Conservation (phyloP, 2,329 filamentous ascomycete species). For the Mycogone perniciosa region DNA sequence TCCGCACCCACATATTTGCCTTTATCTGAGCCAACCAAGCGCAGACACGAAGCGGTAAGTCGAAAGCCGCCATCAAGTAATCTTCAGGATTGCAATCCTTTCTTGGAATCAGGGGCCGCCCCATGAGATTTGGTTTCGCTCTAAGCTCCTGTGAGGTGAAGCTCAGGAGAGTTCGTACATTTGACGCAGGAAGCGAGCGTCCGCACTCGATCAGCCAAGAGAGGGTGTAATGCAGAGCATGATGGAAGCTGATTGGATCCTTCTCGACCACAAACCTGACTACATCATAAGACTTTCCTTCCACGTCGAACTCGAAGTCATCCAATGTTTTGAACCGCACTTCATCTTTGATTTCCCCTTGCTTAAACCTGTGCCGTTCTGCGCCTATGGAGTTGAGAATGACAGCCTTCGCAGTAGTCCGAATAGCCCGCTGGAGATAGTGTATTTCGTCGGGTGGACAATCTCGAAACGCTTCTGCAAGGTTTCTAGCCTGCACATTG, state of each 20-base stretch:
- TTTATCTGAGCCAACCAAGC: slow-evolving; percentile 98
- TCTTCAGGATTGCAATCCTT: slow-evolving; percentile 62
- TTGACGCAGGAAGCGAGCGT: slow-evolving; percentile 62
- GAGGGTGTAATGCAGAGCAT: slow-evolving; percentile 89
- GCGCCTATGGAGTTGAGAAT: slow-evolving; percentile 83
- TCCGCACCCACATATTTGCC: slow-evolving; percentile 96
- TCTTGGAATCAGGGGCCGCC: slow-evolving; percentile 49
- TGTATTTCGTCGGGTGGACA: slow-evolving; percentile 56
- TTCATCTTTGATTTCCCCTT: slow-evolving; percentile 82
- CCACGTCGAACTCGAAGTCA: slow-evolving; percentile 72
- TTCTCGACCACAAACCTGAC: slow-evolving; percentile 85
- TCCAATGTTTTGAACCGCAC: slow-evolving; percentile 71
- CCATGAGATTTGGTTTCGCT: slow-evolving; percentile 57
- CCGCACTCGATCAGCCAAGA: slow-evolving; percentile 94
- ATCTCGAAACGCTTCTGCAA: slow-evolving; percentile 78
- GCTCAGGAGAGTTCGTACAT: slow-evolving; percentile 61
- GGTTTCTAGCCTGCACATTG: slow-evolving; percentile 82
- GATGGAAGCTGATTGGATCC: slow-evolving; percentile 93
- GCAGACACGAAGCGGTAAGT: slow-evolving; percentile 87
- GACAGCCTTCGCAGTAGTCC: slow-evolving; percentile 71
- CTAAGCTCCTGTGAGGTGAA: slow-evolving; percentile 68
- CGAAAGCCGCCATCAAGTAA: slow-evolving; percentile 79
- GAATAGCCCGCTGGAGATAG: slow-evolving; percentile 65
- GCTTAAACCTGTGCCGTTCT: slow-evolving; percentile 79
- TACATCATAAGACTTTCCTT: slow-evolving; percentile 54